Percentiles rank a stretch among this genome's conserved stretches.
Evolutionary conservation across 2,329 filamentous ascomycete species (phyloP).

Genomic region (Nectriaceae sp.): DNA sequence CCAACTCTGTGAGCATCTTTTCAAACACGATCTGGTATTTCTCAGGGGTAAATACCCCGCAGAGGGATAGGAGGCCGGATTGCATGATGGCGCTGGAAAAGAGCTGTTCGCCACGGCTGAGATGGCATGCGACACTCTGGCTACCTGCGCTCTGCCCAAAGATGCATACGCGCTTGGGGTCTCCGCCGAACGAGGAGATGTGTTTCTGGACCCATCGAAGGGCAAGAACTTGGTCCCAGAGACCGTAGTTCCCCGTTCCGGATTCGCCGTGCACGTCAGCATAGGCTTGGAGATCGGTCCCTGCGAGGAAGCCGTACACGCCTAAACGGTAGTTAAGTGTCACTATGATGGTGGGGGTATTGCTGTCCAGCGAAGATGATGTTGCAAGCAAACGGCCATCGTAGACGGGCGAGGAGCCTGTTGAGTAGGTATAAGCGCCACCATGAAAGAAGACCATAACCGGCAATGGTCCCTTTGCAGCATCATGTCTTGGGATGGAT

Average conservation of each 20-base stretch:
- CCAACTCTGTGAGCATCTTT: slow-evolving; percentile 1
- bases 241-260: slow-evolving; percentile 7
- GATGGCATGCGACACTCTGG: background rate
- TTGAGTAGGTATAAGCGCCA: slow-evolving; percentile 12
- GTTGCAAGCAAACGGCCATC: slow-evolving; percentile 8
- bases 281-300: slow-evolving; percentile 8
- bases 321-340: slow-evolving; percentile 11
- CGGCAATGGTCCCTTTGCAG: background rate
- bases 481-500: background rate
- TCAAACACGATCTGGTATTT: slow-evolving; percentile 7
- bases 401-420: slow-evolving; percentile 8
- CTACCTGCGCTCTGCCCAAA: slow-evolving; percentile 5
- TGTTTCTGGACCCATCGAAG: slow-evolving; percentile 9
- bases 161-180: slow-evolving; percentile 4
- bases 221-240: slow-evolving; percentile 14
- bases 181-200: slow-evolving; percentile 8
- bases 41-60: slow-evolving; percentile 8
- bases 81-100: slow-evolving; percentile 10
- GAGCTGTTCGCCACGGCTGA: slow-evolving; percentile 5
- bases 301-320: slow-evolving; percentile 13
- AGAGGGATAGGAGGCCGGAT: slow-evolving; percentile 8
- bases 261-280: slow-evolving; percentile 6
- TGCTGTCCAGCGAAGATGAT: background rate
- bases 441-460: slow-evolving; percentile 17
- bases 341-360: slow-evolving; percentile 5